Conservation (phyloP, 2,329 filamentous ascomycete species). For the Didymella exigua region DNA sequence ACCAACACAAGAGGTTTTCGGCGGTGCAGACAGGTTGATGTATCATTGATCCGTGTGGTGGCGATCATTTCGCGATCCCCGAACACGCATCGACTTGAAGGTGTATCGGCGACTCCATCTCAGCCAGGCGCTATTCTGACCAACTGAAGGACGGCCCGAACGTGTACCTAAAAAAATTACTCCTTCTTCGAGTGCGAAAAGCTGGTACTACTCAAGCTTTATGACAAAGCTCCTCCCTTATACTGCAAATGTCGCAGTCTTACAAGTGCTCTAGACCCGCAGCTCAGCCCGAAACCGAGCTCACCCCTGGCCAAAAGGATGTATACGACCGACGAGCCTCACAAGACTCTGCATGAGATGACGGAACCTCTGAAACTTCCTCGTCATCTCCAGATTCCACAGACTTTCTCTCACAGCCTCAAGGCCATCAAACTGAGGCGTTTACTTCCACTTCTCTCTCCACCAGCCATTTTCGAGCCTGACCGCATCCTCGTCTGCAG, state of each 20-base stretch:
- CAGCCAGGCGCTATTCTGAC: neutral
- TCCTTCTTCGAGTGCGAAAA: neutral
- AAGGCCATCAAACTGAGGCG: conserved; percentile 34
- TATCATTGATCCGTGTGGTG: conserved; percentile 8
- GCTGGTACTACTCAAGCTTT: neutral
- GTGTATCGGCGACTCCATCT: neutral
- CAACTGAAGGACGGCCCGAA: neutral
- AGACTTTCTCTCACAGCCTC: conserved; percentile 32
- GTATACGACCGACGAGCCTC: neutral
- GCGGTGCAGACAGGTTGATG: neutral
- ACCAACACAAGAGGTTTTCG: neutral
- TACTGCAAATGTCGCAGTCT: neutral
- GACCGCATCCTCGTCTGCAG: conserved; percentile 13
- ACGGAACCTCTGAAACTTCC: neutral
- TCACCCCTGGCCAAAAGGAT: neutral
- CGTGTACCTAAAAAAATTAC: neutral
- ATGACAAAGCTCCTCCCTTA: neutral
- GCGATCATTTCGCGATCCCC: conserved; percentile 12
- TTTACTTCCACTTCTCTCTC: conserved; percentile 31
- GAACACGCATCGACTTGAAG: neutral
- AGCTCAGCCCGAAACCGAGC: neutral
- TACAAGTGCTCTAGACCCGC: neutral
- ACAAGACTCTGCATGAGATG: neutral
- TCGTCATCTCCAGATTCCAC: conserved; percentile 30
- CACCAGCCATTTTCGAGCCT: conserved; percentile 7